phyloP scores from a whole-genome alignment of 148 eudicot genomes.

The Rhododendron ovatum region DNA sequence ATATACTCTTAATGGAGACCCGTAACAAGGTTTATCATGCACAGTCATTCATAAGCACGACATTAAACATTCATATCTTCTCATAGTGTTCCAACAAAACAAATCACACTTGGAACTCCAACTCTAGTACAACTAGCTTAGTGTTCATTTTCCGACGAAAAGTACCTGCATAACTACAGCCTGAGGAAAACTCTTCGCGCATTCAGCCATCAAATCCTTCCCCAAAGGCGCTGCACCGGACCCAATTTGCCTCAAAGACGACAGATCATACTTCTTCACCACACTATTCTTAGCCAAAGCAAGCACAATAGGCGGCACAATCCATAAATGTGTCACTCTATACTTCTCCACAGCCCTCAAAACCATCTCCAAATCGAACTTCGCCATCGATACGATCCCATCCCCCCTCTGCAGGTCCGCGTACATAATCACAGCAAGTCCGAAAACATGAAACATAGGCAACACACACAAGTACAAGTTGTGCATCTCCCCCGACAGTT shows the following conservation, averaged over 20 bases:
- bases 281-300: slow-evolving; percentile 57
- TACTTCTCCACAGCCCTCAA: slow-evolving; percentile 58
- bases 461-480: slow-evolving; percentile 48
- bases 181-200: slow-evolving; percentile 52
- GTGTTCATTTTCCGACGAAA: neutral
- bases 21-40: neutral
- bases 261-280: slow-evolving; percentile 57
- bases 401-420: slow-evolving; percentile 59
- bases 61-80: neutral
- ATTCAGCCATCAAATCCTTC: slow-evolving; percentile 67
- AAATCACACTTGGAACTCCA: neutral
- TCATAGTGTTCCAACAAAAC: neutral
- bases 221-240: slow-evolving; percentile 87
- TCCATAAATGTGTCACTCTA: slow-evolving; percentile 58
- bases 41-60: neutral
- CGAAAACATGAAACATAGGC: slow-evolving; percentile 89
- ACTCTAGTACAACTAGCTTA: neutral
- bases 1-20: neutral
- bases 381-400: slow-evolving; percentile 46
- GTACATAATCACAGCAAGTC: slow-evolving; percentile 46
- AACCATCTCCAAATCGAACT: slow-evolving; percentile 55
- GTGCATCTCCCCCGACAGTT: slow-evolving; percentile 40
- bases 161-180: slow-evolving; percentile 48
- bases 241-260: slow-evolving; percentile 61
- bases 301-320: slow-evolving; percentile 71